phyloP scores from a whole-genome alignment of 495 filamentous ascomycete species.

The Xylaria scruposa region DNA sequence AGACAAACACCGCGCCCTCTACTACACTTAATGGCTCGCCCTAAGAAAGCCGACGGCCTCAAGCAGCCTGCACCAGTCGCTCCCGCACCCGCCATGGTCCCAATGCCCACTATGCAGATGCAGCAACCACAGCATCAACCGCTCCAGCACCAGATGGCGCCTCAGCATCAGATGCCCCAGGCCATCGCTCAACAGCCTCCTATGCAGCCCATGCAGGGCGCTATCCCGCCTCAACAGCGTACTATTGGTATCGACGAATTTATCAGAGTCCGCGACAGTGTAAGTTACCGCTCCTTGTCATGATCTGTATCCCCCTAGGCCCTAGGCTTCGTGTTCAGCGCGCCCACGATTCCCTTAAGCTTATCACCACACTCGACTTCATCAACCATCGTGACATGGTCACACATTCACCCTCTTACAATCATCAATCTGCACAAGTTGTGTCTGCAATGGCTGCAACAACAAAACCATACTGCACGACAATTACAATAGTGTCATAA shows the following conservation, averaged over 20 bases:
- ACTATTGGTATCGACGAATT: conserved; percentile 58
- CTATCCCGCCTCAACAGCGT: conserved; percentile 39
- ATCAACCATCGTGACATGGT: not conserved
- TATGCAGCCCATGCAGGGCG: conserved; percentile 34
- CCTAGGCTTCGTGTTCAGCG: no score
- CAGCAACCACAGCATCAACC: conserved; percentile 24
- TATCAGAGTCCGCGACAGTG: conserved; percentile 57
- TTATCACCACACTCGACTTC: not conserved
- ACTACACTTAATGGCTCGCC: conserved; percentile 52
- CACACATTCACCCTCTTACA: not conserved
- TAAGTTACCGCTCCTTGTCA: conserved; percentile 43
- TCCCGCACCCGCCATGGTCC: conserved; percentile 39
- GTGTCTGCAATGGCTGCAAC: not conserved
- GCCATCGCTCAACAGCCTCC: conserved; percentile 36
- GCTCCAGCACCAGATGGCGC: conserved; percentile 32
- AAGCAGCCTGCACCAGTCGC: conserved; percentile 44
- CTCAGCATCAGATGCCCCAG: conserved; percentile 32
- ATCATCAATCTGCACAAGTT: not conserved
- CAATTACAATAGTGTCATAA: not conserved
- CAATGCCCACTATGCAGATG: conserved; percentile 38
- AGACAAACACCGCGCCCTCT: conserved; percentile 27
- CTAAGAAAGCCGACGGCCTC: conserved; percentile 57
- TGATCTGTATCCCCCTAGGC: no score
- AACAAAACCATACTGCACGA: not conserved
- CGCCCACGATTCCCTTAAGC: not conserved